Evolutionary conservation across 106 monocot species (phyloP).

Genomic region (Xerophyta viscosa): DNA sequence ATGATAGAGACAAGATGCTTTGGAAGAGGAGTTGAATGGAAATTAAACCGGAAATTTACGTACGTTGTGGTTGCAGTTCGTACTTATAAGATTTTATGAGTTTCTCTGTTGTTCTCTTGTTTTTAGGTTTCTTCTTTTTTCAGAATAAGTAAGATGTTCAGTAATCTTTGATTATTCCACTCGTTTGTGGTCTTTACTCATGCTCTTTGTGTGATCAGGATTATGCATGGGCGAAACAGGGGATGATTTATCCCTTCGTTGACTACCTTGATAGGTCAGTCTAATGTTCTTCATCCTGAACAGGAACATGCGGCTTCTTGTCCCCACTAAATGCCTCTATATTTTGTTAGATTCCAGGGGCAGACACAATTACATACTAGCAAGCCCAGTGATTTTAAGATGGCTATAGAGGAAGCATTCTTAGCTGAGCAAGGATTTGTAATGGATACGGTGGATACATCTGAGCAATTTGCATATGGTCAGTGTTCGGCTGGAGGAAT

Average conservation of each 20-base stretch:
- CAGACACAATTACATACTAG: conserved; percentile 68
- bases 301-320: too few species aligned
- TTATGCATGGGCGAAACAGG: conserved; percentile 94
- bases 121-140: background rate
- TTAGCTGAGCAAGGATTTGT: conserved; percentile 73
- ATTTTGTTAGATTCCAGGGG: conserved; percentile 61
- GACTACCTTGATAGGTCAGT: conserved; percentile 78
- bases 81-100: too few species aligned
- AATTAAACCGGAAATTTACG: too few species aligned
- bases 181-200: too few species aligned
- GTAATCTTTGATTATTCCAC: too few species aligned
- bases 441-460: conserved; percentile 10
- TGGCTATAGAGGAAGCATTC: conserved; percentile 90
- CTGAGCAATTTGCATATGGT: conserved; percentile 12
- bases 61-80: too few species aligned
- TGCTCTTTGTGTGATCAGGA: conserved; percentile 32
- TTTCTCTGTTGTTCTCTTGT: background rate
- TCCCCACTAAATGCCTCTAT: too few species aligned
- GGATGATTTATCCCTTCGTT: conserved; percentile 79
- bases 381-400: conserved; percentile 49
- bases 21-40: too few species aligned
- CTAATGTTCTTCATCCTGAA: background rate
- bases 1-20: too few species aligned
- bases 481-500: conserved; percentile 21
- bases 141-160: too few species aligned